Evolutionary conservation across 75 land plant species (phyloP), one percentile per base, ranked within the genome.

Genomic region (Picea glauca): DNA sequence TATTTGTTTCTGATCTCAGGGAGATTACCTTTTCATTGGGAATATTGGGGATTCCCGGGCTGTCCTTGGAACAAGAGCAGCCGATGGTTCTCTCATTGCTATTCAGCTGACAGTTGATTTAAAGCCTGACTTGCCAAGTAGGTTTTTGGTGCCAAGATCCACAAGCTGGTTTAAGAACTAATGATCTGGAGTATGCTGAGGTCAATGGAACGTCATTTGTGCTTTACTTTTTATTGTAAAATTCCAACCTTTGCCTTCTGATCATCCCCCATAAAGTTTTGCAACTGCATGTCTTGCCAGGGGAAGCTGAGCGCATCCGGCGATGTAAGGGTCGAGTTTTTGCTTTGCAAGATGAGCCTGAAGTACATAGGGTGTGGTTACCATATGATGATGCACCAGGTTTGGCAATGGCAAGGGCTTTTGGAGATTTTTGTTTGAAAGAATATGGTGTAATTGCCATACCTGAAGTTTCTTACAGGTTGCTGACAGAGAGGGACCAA

Each of bases 351-450:
- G 88, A 87, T 65, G 98, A 96, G 82, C 93, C 96, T 7, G 85
- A 88, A 46, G 88, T 93, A 8, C 82, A 85, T 58, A 67, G 98
- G n/a, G 96, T 96, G 18, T 96, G 98, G 98, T 60, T 93, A 78
- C 98, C 98, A 8, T 43, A 84, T 72, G 90, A 83, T 15, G 80
- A 93, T 72, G 74, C 76, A 17, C 98, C 98, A 0, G 98, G 98
- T 17, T 84, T 96, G 12, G 94, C 98, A 58, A 93, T 96, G 98
- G 89, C 98, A 13, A 80, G 96, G 77, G 91, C 98, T 18, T 92
- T 96, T 78, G 98, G 98, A 6, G 98, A 96, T 64, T 90, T 89
- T 70, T 78, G 81, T 58, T 83, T 96, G 11, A 96, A 96, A 60
- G 73, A 86, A 43, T 87, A 86, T 76, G 98, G 98, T 40, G 81